Percentiles rank a stretch among this genome's conserved stretches.
These are phyloP conservation scores for Pichia exigua DNA, from an alignment of 805 yeast genomes.

Conservation along the genomic window DNA sequence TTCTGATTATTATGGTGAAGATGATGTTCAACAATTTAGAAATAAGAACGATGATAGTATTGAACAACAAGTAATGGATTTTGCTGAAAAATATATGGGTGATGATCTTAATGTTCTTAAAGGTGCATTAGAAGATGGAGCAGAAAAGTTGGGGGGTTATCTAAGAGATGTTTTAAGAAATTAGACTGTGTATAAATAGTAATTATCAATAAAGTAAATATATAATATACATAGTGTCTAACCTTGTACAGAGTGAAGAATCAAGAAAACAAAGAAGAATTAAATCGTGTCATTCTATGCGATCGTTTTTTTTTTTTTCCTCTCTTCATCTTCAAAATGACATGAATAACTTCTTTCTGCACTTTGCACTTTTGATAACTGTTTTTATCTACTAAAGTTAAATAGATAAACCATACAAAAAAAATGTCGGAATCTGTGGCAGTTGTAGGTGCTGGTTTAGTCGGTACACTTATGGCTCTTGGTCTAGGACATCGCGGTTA, in stretches of 20 bases:
- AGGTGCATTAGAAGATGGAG: constrained; percentile 91
- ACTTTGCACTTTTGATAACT: too few relatives aligned
- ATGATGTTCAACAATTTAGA: constrained; percentile 25
- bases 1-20: constrained; percentile 83
- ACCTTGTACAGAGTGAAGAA: background rate
- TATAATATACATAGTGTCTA: background rate
- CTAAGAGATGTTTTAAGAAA: constrained; percentile 75
- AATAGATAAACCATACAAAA: too few relatives aligned
- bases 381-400: too few relatives aligned
- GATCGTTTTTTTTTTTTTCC: too few relatives aligned
- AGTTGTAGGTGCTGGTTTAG: constrained; percentile 85
- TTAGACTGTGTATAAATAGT: background rate
- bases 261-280: too few relatives aligned
- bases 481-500: constrained; percentile 69
- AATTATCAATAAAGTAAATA: background rate
- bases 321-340: too few relatives aligned
- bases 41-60: constrained; percentile 28
- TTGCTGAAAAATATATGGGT: constrained; percentile 61
- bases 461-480: constrained; percentile 79
- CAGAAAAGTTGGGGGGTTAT: constrained; percentile 76
- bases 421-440: constrained; percentile 35
- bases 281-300: too few relatives aligned
- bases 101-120: constrained; percentile 85
- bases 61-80: constrained; percentile 45
- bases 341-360: too few relatives aligned